phyloP scores from a whole-genome alignment of 371 early-diverging fungal genomes.

The Capillidium rhysosporum region DNA sequence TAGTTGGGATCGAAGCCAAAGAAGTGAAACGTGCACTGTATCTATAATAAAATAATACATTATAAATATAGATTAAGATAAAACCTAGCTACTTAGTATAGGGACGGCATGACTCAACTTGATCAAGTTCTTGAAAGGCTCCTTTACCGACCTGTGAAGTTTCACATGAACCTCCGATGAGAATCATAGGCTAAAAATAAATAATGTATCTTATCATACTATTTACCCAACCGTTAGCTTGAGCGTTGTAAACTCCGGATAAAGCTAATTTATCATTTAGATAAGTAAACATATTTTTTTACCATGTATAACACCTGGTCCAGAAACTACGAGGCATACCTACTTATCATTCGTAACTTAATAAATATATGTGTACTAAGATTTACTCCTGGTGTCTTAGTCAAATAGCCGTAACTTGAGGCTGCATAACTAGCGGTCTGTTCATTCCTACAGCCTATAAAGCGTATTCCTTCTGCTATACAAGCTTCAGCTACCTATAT shows the following conservation, averaged over 20 bases:
- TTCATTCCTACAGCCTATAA: slow-evolving; percentile 57
- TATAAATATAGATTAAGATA: background rate
- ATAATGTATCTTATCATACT: background rate
- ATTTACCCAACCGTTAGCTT: slow-evolving; percentile 19
- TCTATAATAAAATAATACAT: slow-evolving; percentile 3
- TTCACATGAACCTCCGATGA: slow-evolving; percentile 26
- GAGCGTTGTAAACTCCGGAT: slow-evolving; percentile 49
- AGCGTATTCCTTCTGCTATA: slow-evolving; percentile 36
- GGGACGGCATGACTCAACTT: slow-evolving; percentile 38
- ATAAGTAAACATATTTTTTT: background rate
- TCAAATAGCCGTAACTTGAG: slow-evolving; percentile 39
- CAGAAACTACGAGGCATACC: slow-evolving; percentile 52
- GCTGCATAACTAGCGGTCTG: slow-evolving; percentile 65
- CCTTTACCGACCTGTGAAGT: slow-evolving; percentile 28
- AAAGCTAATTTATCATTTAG: slow-evolving; percentile 14
- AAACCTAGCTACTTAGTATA: slow-evolving; percentile 29
- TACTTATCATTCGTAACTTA: background rate
- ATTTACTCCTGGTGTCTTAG: slow-evolving; percentile 34
- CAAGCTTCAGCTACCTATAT: slow-evolving; percentile 11
- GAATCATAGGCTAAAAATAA: slow-evolving; percentile 40
- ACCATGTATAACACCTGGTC: slow-evolving; percentile 63
- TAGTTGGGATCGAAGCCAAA: slow-evolving; percentile 26
- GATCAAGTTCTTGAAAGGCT: slow-evolving; percentile 59
- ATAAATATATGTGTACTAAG: background rate
- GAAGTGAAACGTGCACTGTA: slow-evolving; percentile 29